Percentiles rank a stretch among this genome's conserved stretches.
phyloP scores from a whole-genome alignment of 441 rosid species.

The Arabidopsis lyrata region DNA sequence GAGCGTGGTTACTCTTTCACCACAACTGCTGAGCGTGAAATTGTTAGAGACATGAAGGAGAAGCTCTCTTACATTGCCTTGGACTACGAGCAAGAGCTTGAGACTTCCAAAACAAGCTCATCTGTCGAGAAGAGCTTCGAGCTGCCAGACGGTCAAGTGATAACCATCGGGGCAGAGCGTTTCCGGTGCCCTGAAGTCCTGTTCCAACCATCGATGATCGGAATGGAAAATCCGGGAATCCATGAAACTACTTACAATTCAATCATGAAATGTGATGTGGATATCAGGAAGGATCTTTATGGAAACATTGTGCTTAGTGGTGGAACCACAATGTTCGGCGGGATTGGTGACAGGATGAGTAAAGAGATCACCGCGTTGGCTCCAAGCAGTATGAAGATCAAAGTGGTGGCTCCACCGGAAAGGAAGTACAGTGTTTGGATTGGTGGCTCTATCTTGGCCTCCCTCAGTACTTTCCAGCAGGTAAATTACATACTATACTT shows the following conservation, averaged over 20 bases:
- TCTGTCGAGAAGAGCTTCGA: conserved; percentile 77
- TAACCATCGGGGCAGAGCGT: conserved; percentile 75
- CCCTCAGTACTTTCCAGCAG: conserved; percentile 86
- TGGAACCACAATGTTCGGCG: conserved; percentile 78
- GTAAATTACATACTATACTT: conserved; percentile 39
- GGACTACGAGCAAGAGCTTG: conserved; percentile 80
- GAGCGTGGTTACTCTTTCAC: conserved; percentile 87
- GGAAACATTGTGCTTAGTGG: conserved; percentile 86
- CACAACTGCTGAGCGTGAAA: conserved; percentile 83
- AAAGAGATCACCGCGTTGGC: conserved; percentile 85
- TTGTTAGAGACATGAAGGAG: conserved; percentile 84
- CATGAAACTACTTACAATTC: conserved; percentile 85
- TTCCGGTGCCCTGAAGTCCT: conserved; percentile 87
- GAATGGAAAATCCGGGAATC: conserved; percentile 80
- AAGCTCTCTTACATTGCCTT: conserved; percentile 77
- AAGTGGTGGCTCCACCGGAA: conserved; percentile 84
- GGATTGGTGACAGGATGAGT: conserved; percentile 84
- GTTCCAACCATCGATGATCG: conserved; percentile 81
- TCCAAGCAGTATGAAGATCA: conserved; percentile 86
- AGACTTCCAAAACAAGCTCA: conserved; percentile 68
- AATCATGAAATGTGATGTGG: conserved; percentile 81
- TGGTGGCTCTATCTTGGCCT: conserved; percentile 76
- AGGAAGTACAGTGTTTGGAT: conserved; percentile 89
- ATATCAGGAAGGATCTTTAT: conserved; percentile 79
- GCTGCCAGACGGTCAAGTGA: conserved; percentile 83